Conservation (phyloP, 1,139 yeast genomes). For the Scheffersomyces illinoinensis region DNA sequence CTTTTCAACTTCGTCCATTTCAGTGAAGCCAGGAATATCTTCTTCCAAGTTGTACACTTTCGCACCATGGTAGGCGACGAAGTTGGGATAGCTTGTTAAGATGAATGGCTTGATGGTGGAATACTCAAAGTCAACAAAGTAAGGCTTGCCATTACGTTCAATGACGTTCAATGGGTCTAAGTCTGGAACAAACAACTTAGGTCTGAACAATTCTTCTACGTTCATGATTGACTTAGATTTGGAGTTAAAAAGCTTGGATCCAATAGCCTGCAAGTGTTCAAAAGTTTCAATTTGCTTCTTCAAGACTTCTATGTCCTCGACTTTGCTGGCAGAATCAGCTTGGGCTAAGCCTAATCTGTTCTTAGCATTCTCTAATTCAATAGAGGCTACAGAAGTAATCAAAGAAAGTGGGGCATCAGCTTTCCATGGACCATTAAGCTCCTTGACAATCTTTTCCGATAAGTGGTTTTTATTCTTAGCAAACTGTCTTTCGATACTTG, state of each 20-base stretch:
- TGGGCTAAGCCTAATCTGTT: constrained; percentile 56
- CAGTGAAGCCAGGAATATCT: constrained; percentile 71
- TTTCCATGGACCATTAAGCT: constrained; percentile 75
- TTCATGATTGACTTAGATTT: constrained; percentile 56
- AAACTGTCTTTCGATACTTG: constrained; percentile 77
- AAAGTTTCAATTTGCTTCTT: constrained; percentile 57
- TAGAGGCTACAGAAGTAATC: constrained; percentile 59
- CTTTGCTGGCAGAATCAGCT: constrained; percentile 49
- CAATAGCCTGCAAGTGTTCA: constrained; percentile 55
- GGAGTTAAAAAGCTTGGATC: constrained; percentile 56
- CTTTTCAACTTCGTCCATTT: constrained; percentile 69
- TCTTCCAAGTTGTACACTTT: constrained; percentile 73
- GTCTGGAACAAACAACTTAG: constrained; percentile 79
- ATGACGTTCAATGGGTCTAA: constrained; percentile 88
- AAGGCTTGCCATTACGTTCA: constrained; percentile 39
- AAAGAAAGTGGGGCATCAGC: constrained; percentile 58
- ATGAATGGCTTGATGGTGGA: constrained; percentile 79
- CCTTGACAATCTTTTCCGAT: constrained; percentile 44
- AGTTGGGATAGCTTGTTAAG: constrained; percentile 75
- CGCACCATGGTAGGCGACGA: constrained; percentile 84
- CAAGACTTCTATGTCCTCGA: constrained; percentile 43
- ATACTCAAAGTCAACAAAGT: constrained; percentile 80
- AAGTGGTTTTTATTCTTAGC: constrained; percentile 64
- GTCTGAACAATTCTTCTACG: constrained; percentile 61
- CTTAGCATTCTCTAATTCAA: constrained; percentile 66